A percentile compares a stretch with the other conserved stretches of the same genome.
Evolutionary conservation across 75 land plant genomes (phyloP).

Genomic region (Cunninghamia lanceolata): DNA sequence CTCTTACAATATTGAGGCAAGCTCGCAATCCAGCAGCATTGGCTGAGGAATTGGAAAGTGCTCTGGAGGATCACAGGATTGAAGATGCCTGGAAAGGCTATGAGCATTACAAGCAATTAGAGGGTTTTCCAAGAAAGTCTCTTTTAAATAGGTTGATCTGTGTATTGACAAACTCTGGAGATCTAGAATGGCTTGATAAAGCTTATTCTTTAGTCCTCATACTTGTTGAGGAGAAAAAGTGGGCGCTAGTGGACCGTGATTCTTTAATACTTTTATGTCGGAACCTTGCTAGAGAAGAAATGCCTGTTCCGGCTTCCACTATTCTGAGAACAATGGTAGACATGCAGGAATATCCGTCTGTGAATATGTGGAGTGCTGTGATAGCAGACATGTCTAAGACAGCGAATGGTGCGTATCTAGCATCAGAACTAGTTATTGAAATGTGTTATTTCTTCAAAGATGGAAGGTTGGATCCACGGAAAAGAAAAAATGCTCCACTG

Average conservation of each 20-base stretch:
- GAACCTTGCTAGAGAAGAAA: conserved; percentile 39
- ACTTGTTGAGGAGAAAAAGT: conserved; percentile 32
- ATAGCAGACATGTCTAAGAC: conserved; percentile 47
- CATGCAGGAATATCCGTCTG: conserved; percentile 49
- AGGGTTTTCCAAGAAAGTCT: conserved; percentile 58
- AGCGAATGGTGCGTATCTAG: conserved; percentile 49
- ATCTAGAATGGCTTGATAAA: conserved; percentile 38
- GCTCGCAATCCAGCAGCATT: conserved; percentile 54
- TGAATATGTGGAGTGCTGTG: conserved; percentile 57
- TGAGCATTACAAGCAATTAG: conserved; percentile 43
- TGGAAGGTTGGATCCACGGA: conserved; percentile 56
- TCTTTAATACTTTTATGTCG: conserved; percentile 38
- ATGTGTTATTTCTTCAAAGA: conserved; percentile 65
- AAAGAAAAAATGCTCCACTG: conserved; percentile 55
- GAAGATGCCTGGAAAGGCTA: conserved; percentile 46
- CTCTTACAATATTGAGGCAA: conserved; percentile 47
- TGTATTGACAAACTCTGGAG: conserved; percentile 29
- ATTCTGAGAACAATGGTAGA: conserved; percentile 47
- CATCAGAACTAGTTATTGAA: conserved; percentile 55
- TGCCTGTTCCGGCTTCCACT: conserved; percentile 48
- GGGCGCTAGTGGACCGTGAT: conserved; percentile 38
- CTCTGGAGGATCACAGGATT: conserved; percentile 39
- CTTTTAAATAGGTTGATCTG: conserved; percentile 43
- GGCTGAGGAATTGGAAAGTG: conserved; percentile 33
- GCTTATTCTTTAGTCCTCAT: conserved; percentile 35